Evolutionary conservation across 257 asterid species (phyloP), one percentile per base, ranked within the genome.

Genomic region (Gentiana straminea): DNA sequence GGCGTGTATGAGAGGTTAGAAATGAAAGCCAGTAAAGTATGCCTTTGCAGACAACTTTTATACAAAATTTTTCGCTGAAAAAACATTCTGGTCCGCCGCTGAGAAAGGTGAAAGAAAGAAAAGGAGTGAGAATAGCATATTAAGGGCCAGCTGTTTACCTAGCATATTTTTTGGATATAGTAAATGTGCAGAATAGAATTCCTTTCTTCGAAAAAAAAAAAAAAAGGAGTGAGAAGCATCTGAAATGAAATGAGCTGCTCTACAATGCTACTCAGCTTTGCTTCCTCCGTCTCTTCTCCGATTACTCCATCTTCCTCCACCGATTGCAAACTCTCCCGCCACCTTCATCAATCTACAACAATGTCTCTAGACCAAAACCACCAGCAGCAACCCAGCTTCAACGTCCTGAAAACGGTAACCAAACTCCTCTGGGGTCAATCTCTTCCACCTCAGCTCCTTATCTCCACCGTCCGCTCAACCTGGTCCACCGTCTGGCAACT

Each of bases 401-500:
- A 71, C 74, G 81, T 84, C 77, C 54, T 84, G 61, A 73, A 79
- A 64, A 44, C 87, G 67, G 55, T 91, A 54, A 74, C 94, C 6
- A 83, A 81, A 49, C 89, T 91, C 66, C 82, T 87, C 2, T 87
- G 95, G 95, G 95, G 95, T 62, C 67, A 65, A 9, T 81, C 98
- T 60, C 95, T 87, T 60, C 98, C 98, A 1, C 98, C 98, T 46
- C 79, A 79, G 61, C 80, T 83, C 66, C 88, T 87, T 76, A 77
- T 91, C 81, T 81, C 98, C 83, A 73, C 94, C 80, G 98, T 91
- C 74, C 96, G 95, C 62, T 59, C 85, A 67, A 63, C 95, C 70
- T 91, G 98, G 98, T 83, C 88, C 70, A 45, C 90, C 71, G 75
- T 73, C 56, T 91, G 98, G 98, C 94, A 83, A 44, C 80, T 91